Percentiles rank a stretch among this genome's conserved stretches.
Evolutionary conservation across 108 stramenopile species (phyloP).

Genomic region (Fistulifera pelliculosa): DNA sequence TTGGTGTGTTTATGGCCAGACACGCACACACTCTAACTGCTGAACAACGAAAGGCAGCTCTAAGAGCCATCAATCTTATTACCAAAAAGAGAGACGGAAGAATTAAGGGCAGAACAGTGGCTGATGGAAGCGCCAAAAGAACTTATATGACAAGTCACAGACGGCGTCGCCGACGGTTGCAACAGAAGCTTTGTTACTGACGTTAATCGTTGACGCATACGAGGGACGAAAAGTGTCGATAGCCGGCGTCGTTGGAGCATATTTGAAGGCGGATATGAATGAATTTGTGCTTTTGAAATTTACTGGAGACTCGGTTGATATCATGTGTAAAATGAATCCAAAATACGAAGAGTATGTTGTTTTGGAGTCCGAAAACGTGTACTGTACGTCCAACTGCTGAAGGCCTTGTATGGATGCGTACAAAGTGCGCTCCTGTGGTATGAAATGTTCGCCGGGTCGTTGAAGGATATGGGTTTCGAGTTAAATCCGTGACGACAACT

Average conservation of each 20-base stretch:
- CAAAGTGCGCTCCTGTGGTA: constrained; percentile 25
- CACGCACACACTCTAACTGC: constrained; percentile 2
- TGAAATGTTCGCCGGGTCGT: constrained; percentile 9
- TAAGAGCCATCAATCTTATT: constrained; percentile 7
- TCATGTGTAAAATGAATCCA: constrained; percentile 3
- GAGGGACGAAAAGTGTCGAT: constrained; percentile 11
- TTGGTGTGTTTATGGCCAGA: constrained; percentile 12
- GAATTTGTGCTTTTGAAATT: constrained; percentile 13
- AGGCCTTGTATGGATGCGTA: constrained; percentile 35
- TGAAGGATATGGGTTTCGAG: constrained; percentile 22
- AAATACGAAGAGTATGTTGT: constrained; percentile 5
- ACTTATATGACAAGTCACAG: constrained; percentile 2
- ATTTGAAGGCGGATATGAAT: constrained; percentile 13
- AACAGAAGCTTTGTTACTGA: constrained; percentile 3
- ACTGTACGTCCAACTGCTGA: constrained; percentile 31
- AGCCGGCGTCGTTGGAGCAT: constrained; percentile 15
- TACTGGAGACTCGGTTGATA: constrained; percentile 4
- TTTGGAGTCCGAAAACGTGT: constrained; percentile 11
- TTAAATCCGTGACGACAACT: constrained; percentile 33
- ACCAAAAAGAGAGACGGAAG: constrained; percentile 15
- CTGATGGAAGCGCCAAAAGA: constrained; percentile 14
- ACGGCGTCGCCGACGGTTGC: constrained; percentile 18
- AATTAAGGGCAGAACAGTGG: constrained; percentile 14
- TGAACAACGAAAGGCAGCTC: constrained; percentile 11
- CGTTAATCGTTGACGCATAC: constrained; percentile 8